Evolutionary conservation across 2,329 filamentous ascomycete genomes (phyloP), one percentile per base, ranked within the genome.

Genomic region (Claviceps pazoutovae): DNA sequence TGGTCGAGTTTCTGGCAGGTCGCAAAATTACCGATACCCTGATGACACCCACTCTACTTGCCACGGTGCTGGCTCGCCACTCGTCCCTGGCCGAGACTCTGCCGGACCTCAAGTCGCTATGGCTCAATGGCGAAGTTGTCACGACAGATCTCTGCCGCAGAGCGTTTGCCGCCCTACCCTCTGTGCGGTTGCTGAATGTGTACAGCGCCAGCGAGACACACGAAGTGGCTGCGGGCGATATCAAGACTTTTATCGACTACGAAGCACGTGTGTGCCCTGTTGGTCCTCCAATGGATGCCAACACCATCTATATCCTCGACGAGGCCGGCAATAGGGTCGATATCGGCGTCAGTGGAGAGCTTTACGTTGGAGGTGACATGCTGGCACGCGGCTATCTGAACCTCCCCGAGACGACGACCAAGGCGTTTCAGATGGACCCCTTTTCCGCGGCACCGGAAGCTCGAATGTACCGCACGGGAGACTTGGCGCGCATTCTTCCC

Each of bases 191-290:
- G 13, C 76, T 90, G 55, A 91, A 90, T 58, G 85, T 84, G 59
- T 91, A 91, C 68, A 88, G 84, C 61, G 85, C 86, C 16, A 88
- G 85, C 60, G 86, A 91, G 64, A 90, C 86, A 0, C 85, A 89
- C 56, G 85, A 89, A 65, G 82, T 87, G 55, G 84, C 86, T 1
- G 88, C 83, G 56, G 86, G 86, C 42, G 85, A 89, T 58, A 83
- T 90, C 57, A 72, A 74, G 52, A 75, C 80, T 1, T 85, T 88
- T 64, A 65, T 87, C 36, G 73, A 82, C 54, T 71, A 74, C 49
- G 75, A 84, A 46, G 71, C 78, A 1, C 71, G 75, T 1, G 85
- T 87, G 56, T 88, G 85, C 57, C 84, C 86, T 0, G 85, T 90
- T 13, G 86, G 86, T 0, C 80, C 76, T 1, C 82, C 84, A 0